Percentiles rank a stretch among this genome's conserved stretches.
phyloP scores from a whole-genome alignment of 352 stramenopile species.

The Globisporangium abappressorium region DNA sequence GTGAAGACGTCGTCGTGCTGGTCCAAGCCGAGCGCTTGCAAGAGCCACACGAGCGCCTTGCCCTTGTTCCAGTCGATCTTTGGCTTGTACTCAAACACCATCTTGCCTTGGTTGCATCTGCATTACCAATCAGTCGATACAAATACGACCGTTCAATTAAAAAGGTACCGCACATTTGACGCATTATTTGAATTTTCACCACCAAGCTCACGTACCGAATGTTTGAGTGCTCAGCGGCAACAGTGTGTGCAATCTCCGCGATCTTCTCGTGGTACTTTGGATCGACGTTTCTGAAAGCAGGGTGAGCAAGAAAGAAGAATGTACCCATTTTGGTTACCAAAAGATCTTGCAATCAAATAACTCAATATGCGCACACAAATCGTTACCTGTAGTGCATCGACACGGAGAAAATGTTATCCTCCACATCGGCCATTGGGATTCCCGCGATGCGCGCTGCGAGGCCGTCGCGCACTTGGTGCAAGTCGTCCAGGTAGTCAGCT shows the following conservation, averaged over 20 bases:
- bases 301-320: not conserved
- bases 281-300: conserved; percentile 52
- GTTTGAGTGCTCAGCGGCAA: conserved; percentile 44
- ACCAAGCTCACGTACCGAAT: conserved; percentile 39
- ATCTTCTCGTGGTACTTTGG: conserved; percentile 34
- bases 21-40: conserved; percentile 72
- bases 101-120: conserved; percentile 82
- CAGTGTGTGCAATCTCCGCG: conserved; percentile 35
- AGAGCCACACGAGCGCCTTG: conserved; percentile 85
- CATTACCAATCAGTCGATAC: not conserved
- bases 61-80: conserved; percentile 93
- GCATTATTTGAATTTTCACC: not conserved
- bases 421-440: conserved; percentile 68
- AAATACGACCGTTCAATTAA: not conserved
- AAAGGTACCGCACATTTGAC: not conserved
- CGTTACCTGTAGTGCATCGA: conserved; percentile 85
- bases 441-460: conserved; percentile 39
- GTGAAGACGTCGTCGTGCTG: conserved; percentile 79
- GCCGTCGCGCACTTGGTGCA: conserved; percentile 57
- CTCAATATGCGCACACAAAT: not conserved
- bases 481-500: conserved; percentile 62
- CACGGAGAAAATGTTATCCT: conserved; percentile 89
- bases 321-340: not conserved
- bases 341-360: not conserved
- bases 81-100: conserved; percentile 90